phyloP scores from a whole-genome alignment of 2,329 filamentous ascomycete genomes.

The Penicillium nordicum region DNA sequence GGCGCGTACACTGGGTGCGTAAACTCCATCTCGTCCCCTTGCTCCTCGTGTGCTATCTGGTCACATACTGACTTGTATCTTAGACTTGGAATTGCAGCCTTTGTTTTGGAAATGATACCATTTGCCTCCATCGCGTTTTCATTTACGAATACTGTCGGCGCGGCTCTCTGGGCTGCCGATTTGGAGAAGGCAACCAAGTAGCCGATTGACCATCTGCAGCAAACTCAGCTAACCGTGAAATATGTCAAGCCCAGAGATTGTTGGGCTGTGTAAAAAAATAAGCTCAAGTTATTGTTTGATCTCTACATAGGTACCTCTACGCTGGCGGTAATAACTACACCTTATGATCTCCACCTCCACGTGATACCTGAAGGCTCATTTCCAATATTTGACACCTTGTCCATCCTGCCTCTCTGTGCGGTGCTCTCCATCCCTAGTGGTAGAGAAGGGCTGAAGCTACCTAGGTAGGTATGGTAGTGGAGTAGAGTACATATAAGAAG shows the following conservation, averaged over 20 bases:
- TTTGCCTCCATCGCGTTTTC: constrained; percentile 77
- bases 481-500: background rate
- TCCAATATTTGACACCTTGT: no score
- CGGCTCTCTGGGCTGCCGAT: constrained; percentile 90
- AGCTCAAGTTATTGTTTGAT: background rate
- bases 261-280: background rate
- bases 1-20: constrained; percentile 78
- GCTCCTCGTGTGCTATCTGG: constrained; percentile 4
- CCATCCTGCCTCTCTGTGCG: no score
- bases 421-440: no score
- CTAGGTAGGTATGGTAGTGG: no score
- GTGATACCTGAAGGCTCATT: no score
- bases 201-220: background rate
- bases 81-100: constrained; percentile 70
- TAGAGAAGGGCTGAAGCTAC: no score
- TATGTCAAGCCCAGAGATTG: background rate
- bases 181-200: constrained; percentile 56
- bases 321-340: no score
- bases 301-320: background rate
- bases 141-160: constrained; percentile 89
- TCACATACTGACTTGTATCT: constrained; percentile 14
- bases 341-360: no score
- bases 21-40: background rate
- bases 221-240: background rate
- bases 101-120: constrained; percentile 79